Evolutionary conservation across 805 yeast genomes (phyloP).

Genomic region (Saccharomycopsis synnaedendra): DNA sequence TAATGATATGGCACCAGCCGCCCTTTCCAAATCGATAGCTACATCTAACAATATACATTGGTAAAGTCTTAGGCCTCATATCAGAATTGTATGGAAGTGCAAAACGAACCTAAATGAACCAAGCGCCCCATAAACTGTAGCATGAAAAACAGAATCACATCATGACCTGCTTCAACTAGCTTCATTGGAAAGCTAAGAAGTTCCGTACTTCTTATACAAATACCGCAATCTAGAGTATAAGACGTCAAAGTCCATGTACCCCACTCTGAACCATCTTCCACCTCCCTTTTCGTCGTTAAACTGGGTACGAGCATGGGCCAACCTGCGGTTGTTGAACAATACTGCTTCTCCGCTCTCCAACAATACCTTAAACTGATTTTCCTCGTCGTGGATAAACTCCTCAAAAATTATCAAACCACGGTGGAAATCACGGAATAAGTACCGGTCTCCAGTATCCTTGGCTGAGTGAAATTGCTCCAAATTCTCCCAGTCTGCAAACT

Average conservation of each 20-base stretch:
- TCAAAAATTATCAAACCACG: constrained; percentile 56
- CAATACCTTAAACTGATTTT: constrained; percentile 43
- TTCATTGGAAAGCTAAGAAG: not conserved
- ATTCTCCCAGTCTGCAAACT: constrained; percentile 13
- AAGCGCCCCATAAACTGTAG: not conserved
- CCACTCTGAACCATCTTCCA: constrained; percentile 64
- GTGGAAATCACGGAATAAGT: constrained; percentile 40
- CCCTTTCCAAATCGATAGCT: too few relatives aligned
- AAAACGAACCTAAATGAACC: too few relatives aligned
- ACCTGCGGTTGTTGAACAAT: constrained; percentile 59
- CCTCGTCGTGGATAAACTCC: constrained; percentile 36
- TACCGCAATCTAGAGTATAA: constrained; percentile 47
- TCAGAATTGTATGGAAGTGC: too few relatives aligned
- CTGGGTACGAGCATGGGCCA: constrained; percentile 51
- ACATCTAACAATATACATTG: too few relatives aligned
- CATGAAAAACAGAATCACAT: not conserved
- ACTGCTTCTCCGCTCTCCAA: constrained; percentile 51
- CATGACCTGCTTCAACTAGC: not conserved
- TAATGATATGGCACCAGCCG: too few relatives aligned
- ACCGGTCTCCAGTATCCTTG: constrained; percentile 29
- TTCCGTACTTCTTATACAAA: constrained; percentile 12
- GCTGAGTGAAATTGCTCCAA: constrained; percentile 19
- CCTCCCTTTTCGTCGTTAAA: constrained; percentile 36
- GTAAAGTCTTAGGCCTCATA: too few relatives aligned
- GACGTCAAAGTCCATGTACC: constrained; percentile 63